phyloP scores from a whole-genome alignment of 371 early-diverging fungal genomes.

The Parasitella parasitica region DNA sequence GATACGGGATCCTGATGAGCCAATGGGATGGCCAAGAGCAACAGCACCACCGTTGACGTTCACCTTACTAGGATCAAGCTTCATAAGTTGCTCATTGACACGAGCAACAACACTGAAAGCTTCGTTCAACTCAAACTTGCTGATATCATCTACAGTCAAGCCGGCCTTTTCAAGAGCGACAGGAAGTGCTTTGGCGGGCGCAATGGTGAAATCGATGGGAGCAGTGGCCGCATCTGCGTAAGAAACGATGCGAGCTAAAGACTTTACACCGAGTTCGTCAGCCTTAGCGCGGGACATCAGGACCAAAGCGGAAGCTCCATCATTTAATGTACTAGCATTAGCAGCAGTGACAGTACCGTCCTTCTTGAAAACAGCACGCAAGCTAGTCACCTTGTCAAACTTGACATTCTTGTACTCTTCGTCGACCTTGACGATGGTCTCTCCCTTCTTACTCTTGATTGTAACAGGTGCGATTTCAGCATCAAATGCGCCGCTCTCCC shows the following conservation, averaged over 20 bases:
- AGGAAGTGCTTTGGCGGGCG: slow-evolving; percentile 92
- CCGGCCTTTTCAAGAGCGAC: slow-evolving; percentile 81
- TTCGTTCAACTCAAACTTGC: slow-evolving; percentile 91
- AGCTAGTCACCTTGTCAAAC: slow-evolving; percentile 56
- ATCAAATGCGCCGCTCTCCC: slow-evolving; percentile 71
- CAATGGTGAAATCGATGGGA: slow-evolving; percentile 92
- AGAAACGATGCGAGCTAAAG: slow-evolving; percentile 78
- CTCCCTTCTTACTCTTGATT: slow-evolving; percentile 76
- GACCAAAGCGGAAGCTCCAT: slow-evolving; percentile 95
- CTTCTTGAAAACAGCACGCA: slow-evolving; percentile 65
- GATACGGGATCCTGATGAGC: slow-evolving; percentile 89
- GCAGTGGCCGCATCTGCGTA: slow-evolving; percentile 82
- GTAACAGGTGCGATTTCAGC: slow-evolving; percentile 88
- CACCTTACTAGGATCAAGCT: slow-evolving; percentile 71
- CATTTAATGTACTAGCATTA: slow-evolving; percentile 92
- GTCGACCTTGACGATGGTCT: slow-evolving; percentile 73
- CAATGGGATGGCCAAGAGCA: slow-evolving; percentile 93
- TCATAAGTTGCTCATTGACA: slow-evolving; percentile 80
- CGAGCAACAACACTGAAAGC: slow-evolving; percentile 91
- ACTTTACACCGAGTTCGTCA: slow-evolving; percentile 73
- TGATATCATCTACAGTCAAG: slow-evolving; percentile 72
- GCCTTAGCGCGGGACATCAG: slow-evolving; percentile 83
- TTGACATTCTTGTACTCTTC: slow-evolving; percentile 87
- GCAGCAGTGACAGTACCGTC: slow-evolving; percentile 92
- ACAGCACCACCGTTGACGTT: slow-evolving; percentile 93